Conservation (phyloP, 2,329 filamentous ascomycete genomes). For the Ophiostoma piceae region DNA sequence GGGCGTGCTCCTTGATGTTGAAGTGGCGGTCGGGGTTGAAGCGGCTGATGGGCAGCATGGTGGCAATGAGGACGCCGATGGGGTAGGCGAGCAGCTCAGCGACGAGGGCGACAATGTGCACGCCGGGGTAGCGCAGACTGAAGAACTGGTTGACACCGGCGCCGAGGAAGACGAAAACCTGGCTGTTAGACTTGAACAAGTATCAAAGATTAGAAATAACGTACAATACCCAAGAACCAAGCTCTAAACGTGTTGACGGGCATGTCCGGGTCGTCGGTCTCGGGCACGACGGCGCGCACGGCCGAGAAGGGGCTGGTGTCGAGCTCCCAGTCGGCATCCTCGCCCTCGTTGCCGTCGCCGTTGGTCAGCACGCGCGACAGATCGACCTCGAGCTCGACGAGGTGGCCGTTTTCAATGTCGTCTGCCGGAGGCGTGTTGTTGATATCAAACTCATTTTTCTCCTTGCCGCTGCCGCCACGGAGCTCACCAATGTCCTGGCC, state of each 20-base stretch:
- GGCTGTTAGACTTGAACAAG: too few relatives aligned
- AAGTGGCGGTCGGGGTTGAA: slow-evolving; percentile 41
- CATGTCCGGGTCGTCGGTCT: not conserved
- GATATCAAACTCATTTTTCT: not conserved
- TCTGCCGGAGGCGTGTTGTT: too few relatives aligned
- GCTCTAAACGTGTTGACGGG: not conserved
- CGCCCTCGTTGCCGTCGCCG: not conserved
- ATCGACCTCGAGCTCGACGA: not conserved
- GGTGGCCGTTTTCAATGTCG: not conserved
- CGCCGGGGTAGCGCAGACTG: not conserved
- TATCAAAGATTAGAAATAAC: not conserved
- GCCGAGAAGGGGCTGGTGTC: not conserved
- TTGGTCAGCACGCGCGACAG: not conserved
- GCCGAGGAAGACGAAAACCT: not conserved
- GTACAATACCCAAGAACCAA: not conserved
- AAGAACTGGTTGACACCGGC: not conserved
- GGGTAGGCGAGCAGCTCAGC: slow-evolving; percentile 27
- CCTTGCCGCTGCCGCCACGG: not conserved
- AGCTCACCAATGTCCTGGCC: not conserved
- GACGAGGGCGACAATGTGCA: not conserved
- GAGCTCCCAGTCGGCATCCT: not conserved
- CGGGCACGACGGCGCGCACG: not conserved
- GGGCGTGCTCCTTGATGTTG: slow-evolving; percentile 58
- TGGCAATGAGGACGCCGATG: slow-evolving; percentile 48
- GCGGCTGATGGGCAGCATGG: slow-evolving; percentile 41